These are phyloP conservation scores for Scedosporium minutisporum DNA, from an alignment of 2,329 filamentous ascomycete species.

Conservation along the genomic window DNA sequence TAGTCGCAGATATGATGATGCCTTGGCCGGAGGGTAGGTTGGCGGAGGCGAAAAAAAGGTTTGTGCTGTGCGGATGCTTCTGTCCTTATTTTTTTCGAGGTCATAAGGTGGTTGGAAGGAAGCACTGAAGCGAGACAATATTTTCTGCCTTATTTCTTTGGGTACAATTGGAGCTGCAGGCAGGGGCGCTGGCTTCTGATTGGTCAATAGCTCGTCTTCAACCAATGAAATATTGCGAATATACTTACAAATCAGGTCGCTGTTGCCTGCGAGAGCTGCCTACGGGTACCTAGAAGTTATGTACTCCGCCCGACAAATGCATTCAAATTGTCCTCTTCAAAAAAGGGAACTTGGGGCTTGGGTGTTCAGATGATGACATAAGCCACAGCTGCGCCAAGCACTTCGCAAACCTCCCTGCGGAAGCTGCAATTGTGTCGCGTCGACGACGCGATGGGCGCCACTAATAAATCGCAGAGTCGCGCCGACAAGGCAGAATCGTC, in stretches of 20 bases:
- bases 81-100: constrained; percentile 2
- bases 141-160: constrained; percentile 7
- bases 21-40: constrained; percentile 4
- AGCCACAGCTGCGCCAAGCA: not conserved
- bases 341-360: too few relatives aligned
- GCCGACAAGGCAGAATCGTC: not conserved
- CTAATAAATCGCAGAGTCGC: not conserved
- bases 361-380: not conserved
- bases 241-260: not conserved
- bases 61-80: constrained; percentile 1
- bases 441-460: not conserved
- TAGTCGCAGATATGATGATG: not conserved
- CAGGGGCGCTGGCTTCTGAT: not conserved
- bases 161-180: not conserved
- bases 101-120: not conserved
- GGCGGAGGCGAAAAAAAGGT: not conserved
- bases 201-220: not conserved
- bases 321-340: too few relatives aligned
- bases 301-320: not conserved
- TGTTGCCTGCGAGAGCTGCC: constrained; percentile 4
- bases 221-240: not conserved
- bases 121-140: not conserved
- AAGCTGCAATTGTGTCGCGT: not conserved
- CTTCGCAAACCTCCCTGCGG: not conserved
- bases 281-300: not conserved